Base-by-base conservation (phyloP, 1,284 basidiomycete species). In the Boletus coffeatus region DNA sequence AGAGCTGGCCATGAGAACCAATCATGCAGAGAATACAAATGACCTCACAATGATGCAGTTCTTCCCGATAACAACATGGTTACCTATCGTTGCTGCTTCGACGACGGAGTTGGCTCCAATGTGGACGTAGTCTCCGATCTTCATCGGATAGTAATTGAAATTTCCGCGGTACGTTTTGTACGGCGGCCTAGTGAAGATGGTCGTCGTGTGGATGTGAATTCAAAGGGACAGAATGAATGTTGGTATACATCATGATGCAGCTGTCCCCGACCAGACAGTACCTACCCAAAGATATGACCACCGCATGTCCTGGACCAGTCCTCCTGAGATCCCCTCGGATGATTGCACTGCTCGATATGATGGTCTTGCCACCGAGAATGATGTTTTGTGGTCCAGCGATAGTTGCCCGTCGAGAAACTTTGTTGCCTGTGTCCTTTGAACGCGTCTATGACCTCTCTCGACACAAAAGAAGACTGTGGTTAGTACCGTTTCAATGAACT, bases 61-160 rank as follows among this genome's bases (percentile, higher is more conserved):
- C 75, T 92, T 92, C 32, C 97, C 96, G 65, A 99, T 97, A 71
- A 96, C 89, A 46, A 98, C 95, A 68, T 96, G 89, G 71, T 89
- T 93, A 1, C 97, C 97, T 39, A 99, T 94, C 2, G 89, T 91
- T 0, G 96, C 95, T 1, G 97, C 96, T 77, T 99, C 96, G 14
- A 99, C 84, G 60, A 99, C 86, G 36, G 86, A 87, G 64, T 87
- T 86, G 16, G 90, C 84, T 5, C 96, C 97, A 58, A 99, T 93
- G 65, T 94, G 89, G 32, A 98, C 96, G 73, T 93, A 89, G 76
- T 99, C 96, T 2, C 94, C 93, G 34, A 99, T 88, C 74, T 96
- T 95, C 87, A 98, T 93, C 2, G 97, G 96, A 72, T 98, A 98
- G 77, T 97, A 98, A 69, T 97, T 98, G 83, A 97, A 98, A 63